A percentile compares a stretch with the other conserved stretches of the same genome.
Evolutionary conservation across 2,329 filamentous ascomycete genomes (phyloP).

Genomic region (Exophiala aquamarina): DNA sequence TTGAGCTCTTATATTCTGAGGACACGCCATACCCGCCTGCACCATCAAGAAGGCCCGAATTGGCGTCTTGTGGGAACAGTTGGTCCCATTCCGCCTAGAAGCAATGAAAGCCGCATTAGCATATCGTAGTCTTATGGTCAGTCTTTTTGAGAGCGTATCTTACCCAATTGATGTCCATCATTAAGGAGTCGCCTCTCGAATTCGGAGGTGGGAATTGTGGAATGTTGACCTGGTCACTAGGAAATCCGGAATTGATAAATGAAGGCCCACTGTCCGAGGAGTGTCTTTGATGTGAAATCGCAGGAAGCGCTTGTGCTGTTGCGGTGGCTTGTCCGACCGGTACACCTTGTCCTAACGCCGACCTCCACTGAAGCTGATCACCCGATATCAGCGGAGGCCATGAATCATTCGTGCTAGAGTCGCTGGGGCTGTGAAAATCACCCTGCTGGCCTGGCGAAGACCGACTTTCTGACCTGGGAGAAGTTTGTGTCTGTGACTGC

Average conservation of each 20-base stretch:
- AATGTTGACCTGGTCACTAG: conserved; percentile 23
- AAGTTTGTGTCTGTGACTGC: not conserved
- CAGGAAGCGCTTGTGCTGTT: conserved; percentile 11
- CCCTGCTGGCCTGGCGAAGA: conserved; percentile 16
- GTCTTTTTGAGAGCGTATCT: conserved; percentile 35
- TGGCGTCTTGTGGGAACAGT: conserved; percentile 43
- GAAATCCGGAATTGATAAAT: conserved; percentile 18
- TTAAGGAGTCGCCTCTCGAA: conserved; percentile 32
- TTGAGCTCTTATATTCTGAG: not conserved
- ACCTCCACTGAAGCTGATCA: conserved; percentile 21
- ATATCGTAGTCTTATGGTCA: not conserved
- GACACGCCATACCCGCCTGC: conserved; percentile 7
- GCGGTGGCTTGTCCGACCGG: conserved; percentile 12
- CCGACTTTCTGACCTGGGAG: conserved; percentile 9
- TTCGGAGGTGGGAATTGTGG: conserved; percentile 14
- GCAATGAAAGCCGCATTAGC: not conserved
- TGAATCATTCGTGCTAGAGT: conserved; percentile 24
- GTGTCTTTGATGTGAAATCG: conserved; percentile 22
- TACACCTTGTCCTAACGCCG: conserved; percentile 7
- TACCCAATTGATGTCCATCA: conserved; percentile 67
- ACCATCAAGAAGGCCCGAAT: conserved; percentile 51
- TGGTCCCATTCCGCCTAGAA: conserved; percentile 37
- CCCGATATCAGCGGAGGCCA: conserved; percentile 24
- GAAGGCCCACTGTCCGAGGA: conserved; percentile 14
- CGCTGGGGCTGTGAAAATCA: conserved; percentile 24